These are phyloP conservation scores for Hyphopichia homilentoma DNA, from an alignment of 805 yeast species.

Conservation along the genomic window DNA sequence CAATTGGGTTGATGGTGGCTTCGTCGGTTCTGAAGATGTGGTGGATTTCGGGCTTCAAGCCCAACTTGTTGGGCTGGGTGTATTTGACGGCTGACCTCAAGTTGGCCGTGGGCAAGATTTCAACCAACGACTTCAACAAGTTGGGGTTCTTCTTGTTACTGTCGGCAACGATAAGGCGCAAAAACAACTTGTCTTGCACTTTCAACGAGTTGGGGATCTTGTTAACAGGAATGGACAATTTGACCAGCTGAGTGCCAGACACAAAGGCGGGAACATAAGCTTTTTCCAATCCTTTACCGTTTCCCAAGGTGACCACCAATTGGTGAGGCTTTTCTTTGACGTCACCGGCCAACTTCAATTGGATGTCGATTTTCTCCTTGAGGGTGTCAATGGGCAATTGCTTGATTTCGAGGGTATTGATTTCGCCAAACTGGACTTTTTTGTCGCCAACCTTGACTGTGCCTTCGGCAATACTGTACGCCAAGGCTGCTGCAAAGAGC, in stretches of 20 bases:
- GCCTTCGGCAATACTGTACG: slow-evolving; percentile 28
- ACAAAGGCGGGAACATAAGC: slow-evolving; percentile 29
- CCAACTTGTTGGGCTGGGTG: slow-evolving; percentile 34
- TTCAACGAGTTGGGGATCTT: slow-evolving; percentile 36
- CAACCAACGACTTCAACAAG: slow-evolving; percentile 23
- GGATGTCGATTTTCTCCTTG: slow-evolving; percentile 28
- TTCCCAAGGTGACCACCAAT: slow-evolving; percentile 25
- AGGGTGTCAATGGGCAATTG: slow-evolving; percentile 25
- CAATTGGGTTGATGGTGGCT: slow-evolving; percentile 43
- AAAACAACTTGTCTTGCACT: slow-evolving; percentile 24
- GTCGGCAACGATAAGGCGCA: slow-evolving; percentile 31
- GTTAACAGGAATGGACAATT: slow-evolving; percentile 19
- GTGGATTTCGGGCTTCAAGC: slow-evolving; percentile 55
- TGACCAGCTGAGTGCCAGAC: slow-evolving; percentile 13
- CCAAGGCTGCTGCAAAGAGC: slow-evolving; percentile 18
- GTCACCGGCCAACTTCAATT: slow-evolving; percentile 19
- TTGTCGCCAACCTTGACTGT: slow-evolving; percentile 22
- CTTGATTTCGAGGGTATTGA: slow-evolving; percentile 27
- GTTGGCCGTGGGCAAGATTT: slow-evolving; percentile 26
- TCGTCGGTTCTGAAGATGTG: slow-evolving; percentile 60
- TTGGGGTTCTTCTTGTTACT: slow-evolving; percentile 12
- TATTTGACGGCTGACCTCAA: slow-evolving; percentile 21
- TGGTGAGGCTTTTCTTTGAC: slow-evolving; percentile 30
- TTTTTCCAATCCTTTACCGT: slow-evolving; percentile 25
- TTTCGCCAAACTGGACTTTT: slow-evolving; percentile 24